Conservation (phyloP, 2,329 filamentous ascomycete species). For the Penicillium sclerotigenum region DNA sequence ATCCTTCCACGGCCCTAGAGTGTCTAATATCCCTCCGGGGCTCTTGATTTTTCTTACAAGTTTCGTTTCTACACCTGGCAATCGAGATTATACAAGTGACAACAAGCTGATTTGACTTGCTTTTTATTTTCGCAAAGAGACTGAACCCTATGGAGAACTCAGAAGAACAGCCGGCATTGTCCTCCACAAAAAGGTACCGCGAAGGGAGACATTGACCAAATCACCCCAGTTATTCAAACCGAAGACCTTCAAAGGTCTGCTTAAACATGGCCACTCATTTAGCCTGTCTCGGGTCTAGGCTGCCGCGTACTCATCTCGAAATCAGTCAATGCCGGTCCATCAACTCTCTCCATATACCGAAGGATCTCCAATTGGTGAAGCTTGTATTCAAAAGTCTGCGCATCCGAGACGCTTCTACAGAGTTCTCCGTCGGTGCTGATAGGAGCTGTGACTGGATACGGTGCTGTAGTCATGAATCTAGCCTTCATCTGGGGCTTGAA, state of each 20-base stretch:
- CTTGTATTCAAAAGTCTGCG: slow-evolving; percentile 6
- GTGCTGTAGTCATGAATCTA: background rate
- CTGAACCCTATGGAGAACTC: background rate
- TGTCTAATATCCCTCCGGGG: background rate
- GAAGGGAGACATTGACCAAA: background rate
- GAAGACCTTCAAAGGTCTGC: background rate
- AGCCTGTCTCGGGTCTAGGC: background rate
- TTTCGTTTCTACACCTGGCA: background rate
- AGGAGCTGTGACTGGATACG: slow-evolving; percentile 1
- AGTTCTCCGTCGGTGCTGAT: background rate
- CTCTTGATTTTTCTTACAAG: background rate
- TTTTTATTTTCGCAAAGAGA: background rate
- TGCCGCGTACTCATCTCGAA: background rate
- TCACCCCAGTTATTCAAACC: background rate
- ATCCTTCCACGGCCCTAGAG: background rate
- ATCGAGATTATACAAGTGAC: background rate
- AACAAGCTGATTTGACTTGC: background rate
- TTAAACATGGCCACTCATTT: background rate
- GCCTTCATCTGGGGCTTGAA: background rate
- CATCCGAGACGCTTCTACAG: background rate
- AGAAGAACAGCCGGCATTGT: background rate
- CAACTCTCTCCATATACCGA: slow-evolving; percentile 2
- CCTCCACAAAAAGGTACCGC: background rate
- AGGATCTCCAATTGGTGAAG: slow-evolving; percentile 9
- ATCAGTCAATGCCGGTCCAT: background rate